A percentile compares a stretch with the other conserved stretches of the same genome.
Evolutionary conservation across 768 basidiomycete species (phyloP).

Genomic region (Suillus occidentalis): DNA sequence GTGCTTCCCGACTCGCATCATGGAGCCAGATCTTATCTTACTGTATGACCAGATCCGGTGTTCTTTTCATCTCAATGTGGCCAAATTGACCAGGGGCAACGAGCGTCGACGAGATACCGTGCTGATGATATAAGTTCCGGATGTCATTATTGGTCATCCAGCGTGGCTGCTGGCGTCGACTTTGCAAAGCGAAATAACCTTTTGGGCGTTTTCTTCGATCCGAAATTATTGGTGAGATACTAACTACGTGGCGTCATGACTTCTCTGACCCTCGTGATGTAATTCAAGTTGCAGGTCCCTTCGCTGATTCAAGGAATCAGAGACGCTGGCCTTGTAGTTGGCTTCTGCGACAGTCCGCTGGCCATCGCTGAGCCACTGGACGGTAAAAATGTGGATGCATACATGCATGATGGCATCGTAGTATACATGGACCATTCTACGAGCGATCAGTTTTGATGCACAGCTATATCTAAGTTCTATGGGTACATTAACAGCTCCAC

Average conservation of each 20-base stretch:
- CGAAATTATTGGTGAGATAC: conserved; percentile 72
- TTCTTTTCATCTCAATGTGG: conserved; percentile 93
- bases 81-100: conserved; percentile 41
- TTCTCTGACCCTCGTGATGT: conserved; percentile 16
- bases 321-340: conserved; percentile 84
- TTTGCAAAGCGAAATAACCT: conserved; percentile 93
- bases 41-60: conserved; percentile 71
- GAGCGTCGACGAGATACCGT: conserved; percentile 39
- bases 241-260: conserved; percentile 10
- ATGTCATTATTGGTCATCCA: conserved; percentile 52
- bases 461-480: conserved; percentile 25
- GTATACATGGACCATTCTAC: conserved; percentile 65
- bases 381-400: conserved; percentile 62
- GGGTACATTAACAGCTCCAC: conserved; percentile 18
- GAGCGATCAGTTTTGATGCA: conserved; percentile 41
- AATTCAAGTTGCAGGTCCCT: conserved; percentile 75
- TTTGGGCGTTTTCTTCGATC: conserved; percentile 87
- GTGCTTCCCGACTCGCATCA: conserved; percentile 23
- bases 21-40: conserved; percentile 2
- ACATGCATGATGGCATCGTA: conserved; percentile 61
- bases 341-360: conserved; percentile 69
- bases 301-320: conserved; percentile 87
- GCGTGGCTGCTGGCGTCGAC: conserved; percentile 88
- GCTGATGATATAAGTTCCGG: conserved; percentile 42
- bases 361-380: conserved; percentile 40